Evolutionary conservation across 208 protist genomes (phyloP).

Genomic region (Porcisia hertigi): DNA sequence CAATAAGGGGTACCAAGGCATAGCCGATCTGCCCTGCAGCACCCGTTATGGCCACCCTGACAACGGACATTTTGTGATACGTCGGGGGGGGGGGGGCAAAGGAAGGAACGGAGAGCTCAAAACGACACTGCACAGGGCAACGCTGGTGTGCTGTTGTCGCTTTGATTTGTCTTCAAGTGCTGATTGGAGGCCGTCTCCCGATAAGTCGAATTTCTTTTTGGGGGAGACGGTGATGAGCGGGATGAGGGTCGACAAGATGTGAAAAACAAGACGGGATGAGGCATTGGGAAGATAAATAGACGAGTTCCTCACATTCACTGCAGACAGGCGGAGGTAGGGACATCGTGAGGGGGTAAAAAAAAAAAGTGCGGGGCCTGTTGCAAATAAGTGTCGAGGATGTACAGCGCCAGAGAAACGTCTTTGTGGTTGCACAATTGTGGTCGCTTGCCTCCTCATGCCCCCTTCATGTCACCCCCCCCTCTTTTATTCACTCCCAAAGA

Average conservation of each 20-base stretch:
- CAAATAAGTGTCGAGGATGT: neutral
- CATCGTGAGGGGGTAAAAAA: conserved; percentile 3
- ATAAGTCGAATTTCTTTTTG: neutral
- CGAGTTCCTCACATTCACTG: neutral
- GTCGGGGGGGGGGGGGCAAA: neutral
- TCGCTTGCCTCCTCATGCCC: neutral
- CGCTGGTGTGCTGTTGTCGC: neutral
- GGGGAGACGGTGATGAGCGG: neutral
- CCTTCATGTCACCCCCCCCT: no score
- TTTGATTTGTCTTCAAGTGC: neutral
- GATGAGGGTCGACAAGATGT: neutral
- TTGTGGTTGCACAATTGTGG: neutral
- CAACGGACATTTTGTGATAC: conserved; percentile 12
- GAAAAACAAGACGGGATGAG: no score
- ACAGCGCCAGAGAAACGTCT: neutral
- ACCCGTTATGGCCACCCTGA: conserved; percentile 91
- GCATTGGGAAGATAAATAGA: neutral
- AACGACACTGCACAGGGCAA: neutral
- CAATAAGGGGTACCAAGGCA: conserved; percentile 92
- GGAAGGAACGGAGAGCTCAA: neutral
- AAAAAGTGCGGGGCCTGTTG: neutral
- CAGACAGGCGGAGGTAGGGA: neutral
- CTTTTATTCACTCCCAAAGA: neutral
- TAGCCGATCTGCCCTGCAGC: conserved; percentile 98
- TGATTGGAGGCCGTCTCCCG: neutral